Conservation (phyloP, 345 rosid species). For the Jatropha curcas region DNA sequence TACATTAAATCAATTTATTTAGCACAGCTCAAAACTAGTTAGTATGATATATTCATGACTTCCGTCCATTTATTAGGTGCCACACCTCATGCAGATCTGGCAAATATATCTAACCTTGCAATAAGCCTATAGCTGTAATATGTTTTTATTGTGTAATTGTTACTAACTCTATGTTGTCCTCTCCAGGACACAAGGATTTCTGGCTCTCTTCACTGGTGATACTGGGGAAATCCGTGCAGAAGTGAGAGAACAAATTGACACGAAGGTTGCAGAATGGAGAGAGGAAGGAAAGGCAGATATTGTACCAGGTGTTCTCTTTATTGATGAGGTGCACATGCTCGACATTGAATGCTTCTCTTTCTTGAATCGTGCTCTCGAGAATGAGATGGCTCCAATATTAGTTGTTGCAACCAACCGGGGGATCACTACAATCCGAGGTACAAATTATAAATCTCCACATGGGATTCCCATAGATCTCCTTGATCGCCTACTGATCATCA, state of each 20-base stretch:
- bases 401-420: constrained; percentile 97
- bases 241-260: constrained; percentile 90
- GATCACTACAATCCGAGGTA: constrained; percentile 85
- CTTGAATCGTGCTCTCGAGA: constrained; percentile 92
- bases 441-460: constrained; percentile 89
- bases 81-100: too few relatives aligned
- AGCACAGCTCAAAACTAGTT: neutral
- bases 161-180: neutral
- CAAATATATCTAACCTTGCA: neutral
- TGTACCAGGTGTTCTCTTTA: constrained; percentile 95
- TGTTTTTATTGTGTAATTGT: neutral
- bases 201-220: constrained; percentile 94
- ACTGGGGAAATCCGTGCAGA: constrained; percentile 96
- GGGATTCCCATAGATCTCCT: constrained; percentile 97
- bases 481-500: constrained; percentile 83
- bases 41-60: neutral
- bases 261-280: constrained; percentile 97
- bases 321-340: constrained; percentile 97
- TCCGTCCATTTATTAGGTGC: too few relatives aligned
- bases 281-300: constrained; percentile 98
- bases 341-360: constrained; percentile 99
- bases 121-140: neutral
- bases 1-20: neutral
- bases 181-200: constrained; percentile 86
- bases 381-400: constrained; percentile 93